Conservation (phyloP, 805 yeast species). For the Saturnispora gosingensis region DNA sequence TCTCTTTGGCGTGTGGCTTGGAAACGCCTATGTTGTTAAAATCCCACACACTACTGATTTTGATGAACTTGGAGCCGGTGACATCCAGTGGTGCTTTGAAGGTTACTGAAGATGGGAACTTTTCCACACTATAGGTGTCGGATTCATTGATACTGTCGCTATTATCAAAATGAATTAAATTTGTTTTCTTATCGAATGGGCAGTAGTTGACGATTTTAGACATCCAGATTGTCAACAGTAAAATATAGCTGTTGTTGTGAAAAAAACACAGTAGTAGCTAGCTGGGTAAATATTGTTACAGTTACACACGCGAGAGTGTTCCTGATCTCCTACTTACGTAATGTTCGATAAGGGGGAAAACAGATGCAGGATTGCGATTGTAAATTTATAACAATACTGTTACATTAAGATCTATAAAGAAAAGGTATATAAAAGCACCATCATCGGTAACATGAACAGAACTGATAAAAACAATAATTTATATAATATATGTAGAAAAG, state of each 20-base stretch:
- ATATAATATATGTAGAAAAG: neutral
- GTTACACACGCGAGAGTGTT: neutral
- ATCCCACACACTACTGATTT: slow-evolving; percentile 59
- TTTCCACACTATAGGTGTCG: neutral
- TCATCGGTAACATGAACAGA: neutral
- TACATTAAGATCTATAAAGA: neutral
- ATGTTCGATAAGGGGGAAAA: neutral
- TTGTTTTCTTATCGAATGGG: slow-evolving; percentile 13
- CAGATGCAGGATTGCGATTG: neutral
- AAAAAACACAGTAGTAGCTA: neutral
- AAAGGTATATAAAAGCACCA: neutral
- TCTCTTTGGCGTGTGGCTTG: slow-evolving; percentile 20
- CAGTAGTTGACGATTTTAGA: slow-evolving; percentile 8
- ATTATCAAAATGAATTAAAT: slow-evolving; percentile 6
- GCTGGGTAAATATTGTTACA: neutral
- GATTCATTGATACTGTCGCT: slow-evolving; percentile 1
- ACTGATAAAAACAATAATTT: neutral
- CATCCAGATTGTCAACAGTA: neutral
- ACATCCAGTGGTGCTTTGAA: slow-evolving; percentile 5
- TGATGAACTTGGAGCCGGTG: slow-evolving; percentile 1
- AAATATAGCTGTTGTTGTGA: neutral
- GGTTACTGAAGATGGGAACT: neutral
- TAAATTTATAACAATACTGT: neutral
- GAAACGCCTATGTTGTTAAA: slow-evolving; percentile 77
- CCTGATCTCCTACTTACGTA: neutral